Base-by-base conservation (phyloP, 1,284 basidiomycete species). In the Puccinia coronata region DNA sequence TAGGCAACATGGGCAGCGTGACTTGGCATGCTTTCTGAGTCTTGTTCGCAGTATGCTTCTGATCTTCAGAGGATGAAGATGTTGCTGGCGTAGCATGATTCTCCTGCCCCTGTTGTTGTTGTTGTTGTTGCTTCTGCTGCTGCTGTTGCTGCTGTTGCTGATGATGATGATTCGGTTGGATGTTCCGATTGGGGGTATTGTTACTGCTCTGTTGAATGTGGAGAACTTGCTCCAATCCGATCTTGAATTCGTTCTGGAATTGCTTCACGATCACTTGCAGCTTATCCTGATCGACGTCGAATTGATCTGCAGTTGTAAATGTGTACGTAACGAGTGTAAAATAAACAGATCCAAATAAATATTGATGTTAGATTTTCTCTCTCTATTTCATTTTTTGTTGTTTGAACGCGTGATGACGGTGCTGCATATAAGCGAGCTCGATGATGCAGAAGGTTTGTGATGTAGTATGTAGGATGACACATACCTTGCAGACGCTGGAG, bases 1-100 rank as follows among this genome's bases (percentile, higher is more conserved):
- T 76, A 2, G 84, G 84, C 39, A 83, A 82, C 53, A 86, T 86
- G 51, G 84, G 82, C 36, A 86, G 82, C 8, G 25, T 70, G 31
- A 71, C 63, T 67, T 67, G 63, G 23, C 23, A 67, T 43, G 63
- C 61, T 36, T 82, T 76, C 41, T 57, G 31, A 69, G 53, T 65
- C 31, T 28, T 43, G 31, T 34, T 23, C 72, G 70, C 3, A 82
- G 73, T 3, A 81, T 80, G 55, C 36, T 23, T 47, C 59, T n/a
- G 65, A 69, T 69, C 65, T 23, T 34, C 18, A 59, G 12, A 82
- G 74, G 18, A 82, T 82, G 36, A 49, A 80, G n/a, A n/a, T n/a
- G n/a, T n/a, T n/a, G n/a, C n/a, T n/a, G n/a, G n/a, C n/a, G n/a
- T n/a, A n/a, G n/a, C n/a, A n/a, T n/a, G n/a, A n/a, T n/a, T n/a